Base-by-base conservation (phyloP, 2,329 filamentous ascomycete genomes). In the Xylariaceae sp. region DNA sequence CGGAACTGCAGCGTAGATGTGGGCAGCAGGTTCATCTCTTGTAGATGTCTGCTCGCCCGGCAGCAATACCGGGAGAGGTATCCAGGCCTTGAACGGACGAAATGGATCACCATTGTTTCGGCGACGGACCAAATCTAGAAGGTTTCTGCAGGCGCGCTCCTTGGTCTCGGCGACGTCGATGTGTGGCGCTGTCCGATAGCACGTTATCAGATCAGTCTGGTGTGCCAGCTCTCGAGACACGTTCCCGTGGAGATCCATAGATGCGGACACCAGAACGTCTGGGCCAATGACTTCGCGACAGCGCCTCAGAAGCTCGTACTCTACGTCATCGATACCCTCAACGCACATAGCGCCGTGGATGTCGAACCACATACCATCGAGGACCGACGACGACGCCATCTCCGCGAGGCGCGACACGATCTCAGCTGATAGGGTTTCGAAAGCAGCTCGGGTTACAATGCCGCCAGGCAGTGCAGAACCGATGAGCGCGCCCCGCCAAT, bases 341-440 rank as follows among this genome's bases (percentile, higher is more conserved):
- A 80, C 78, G 42, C 73, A 76, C 77, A 81, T 80, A 3, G 78
- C 78, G 13, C 78, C 78, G 57, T 81, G 78, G 29, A 81, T 80
- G 55, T 80, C 78, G 51, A 78, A 77, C 77, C 77, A 81, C 7
- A 81, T 61, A 1, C 78, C 78, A 48, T 80, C 72, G 2, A 80
- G 53, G 0, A 59, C 58, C 8, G 60, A 56, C 18, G 63, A 62
- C 0, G 63, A 59, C 0, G 68, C 65, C n/a, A 79, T 73, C 0
- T 60, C 60, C 0, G 49, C 36, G 13, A 80, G 68, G 0, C 74
- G 71, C 1, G 62, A 59, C 0, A 71, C 62, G 18, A 80, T 74
- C 3, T 63, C 65, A 0, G 55, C 59, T 0, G 72, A 68, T 5
- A 80, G 69, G 12, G 67, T 61, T 52, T 79, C 75, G 56, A 77